Base-by-base conservation (phyloP, 768 basidiomycete genomes). In the Termitomyces sp. region DNA sequence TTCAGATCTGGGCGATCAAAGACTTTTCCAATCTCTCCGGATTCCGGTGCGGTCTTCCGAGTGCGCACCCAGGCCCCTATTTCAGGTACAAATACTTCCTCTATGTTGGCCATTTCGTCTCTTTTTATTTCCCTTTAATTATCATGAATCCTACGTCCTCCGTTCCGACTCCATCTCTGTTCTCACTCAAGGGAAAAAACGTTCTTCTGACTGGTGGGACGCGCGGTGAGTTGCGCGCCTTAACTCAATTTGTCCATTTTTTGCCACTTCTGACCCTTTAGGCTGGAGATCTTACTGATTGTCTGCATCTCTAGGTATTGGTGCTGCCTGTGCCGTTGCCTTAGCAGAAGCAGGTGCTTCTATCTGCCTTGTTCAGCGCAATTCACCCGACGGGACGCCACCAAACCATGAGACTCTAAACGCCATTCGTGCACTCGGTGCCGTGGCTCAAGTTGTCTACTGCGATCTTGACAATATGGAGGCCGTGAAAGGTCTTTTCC, bases 131-230 rank as follows among this genome's bases (percentile, higher is more conserved):
- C 4, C 27, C 54, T 55, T 44, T 38, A n/a, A 48, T 23, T 53
- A 58, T 61, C 61, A 85, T 86, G 83, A 80, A 84, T 65, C 75
- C 77, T 57, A 77, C 84, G 38, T 83, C 85, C 27, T 61, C 70
- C 34, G 60, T 71, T 73, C 66, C 77, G 71, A 64, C 84, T 12
- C 80, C 71, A 59, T 70, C 77, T 37, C 81, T 94, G 49, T 92
- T 92, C 72, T 80, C 82, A 56, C 82, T 94, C 65, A 67, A 71
- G 3, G 83, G 84, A 57, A 77, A 85, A 66, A 87, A 81, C 56
- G 89, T 81, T 35, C 84, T 93, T 71, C 81, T 94, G 66, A 93
- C 92, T 38, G 91, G 91, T 59, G 88, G 86, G 32, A 84, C 88
- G 23, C 78, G 90, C 70, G 90, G 89, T 88, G 69, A 47, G 58